Base-by-base conservation (phyloP, 148 eudicot genomes). In the Fagopyrum homotropicum region DNA sequence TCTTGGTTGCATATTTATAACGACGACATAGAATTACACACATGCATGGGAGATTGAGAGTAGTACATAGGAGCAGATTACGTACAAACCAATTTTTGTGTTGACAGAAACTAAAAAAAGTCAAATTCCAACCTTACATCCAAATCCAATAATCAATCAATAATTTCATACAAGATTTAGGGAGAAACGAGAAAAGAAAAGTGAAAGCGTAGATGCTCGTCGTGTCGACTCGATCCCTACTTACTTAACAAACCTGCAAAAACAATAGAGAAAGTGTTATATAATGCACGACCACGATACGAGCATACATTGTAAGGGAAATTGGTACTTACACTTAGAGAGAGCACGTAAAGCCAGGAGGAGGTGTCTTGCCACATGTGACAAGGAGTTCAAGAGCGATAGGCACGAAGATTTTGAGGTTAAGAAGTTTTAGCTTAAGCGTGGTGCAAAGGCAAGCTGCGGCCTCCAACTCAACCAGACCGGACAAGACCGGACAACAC, bases 291-390 rank as follows among this genome's bases (percentile, higher is more conserved):
- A 0, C 2, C 8, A 7, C 9, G 7, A 17, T 19, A 1, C 12
- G 59, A 19, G 19, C 7, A 5, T 57, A 7, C 40, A 0, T 35
- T 35, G 52, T 9, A 3, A 63, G 45, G 12, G 45, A 29, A 35
- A 35, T 35, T 35, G 2, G 40, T 35, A 10, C 69, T 63, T 63
- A 63, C 69, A 4, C 15, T 79, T 85, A 93, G 73, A 88, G 69
- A 68, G 91, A 45, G 85, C 98, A 93, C 52, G 89, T 89, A 87
- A 83, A 93, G 68, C 98, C 98, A 73, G 98, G 90, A 47, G 97
- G 98, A 12, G 97, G 91, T 16, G 87, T 79, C 83, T 93, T 89
- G 71, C 98, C 98, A 82, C 98, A 93, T 79, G 91, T 88, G 86
- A 89, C 75, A 60, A 93, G 97, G 5, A 93, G 84, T 75, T 93